Evolutionary conservation across 176 grass and related monocot species (phyloP), one percentile per base, ranked within the genome.

Genomic region (Canna indica): DNA sequence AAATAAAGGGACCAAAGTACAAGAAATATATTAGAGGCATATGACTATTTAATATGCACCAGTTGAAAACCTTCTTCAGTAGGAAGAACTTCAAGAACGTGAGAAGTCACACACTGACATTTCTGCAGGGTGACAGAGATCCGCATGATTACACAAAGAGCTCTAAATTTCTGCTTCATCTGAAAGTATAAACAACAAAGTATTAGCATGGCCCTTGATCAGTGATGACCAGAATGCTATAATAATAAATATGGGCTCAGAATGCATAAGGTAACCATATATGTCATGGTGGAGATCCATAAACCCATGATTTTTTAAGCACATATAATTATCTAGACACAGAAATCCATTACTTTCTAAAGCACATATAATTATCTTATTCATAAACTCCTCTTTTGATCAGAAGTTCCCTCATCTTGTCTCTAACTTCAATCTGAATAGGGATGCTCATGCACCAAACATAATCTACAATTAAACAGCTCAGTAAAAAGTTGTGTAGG

Each of bases 151-250:
- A 44, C 18, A 44, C 66, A 68, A 68, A 68, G 66, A 45, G n/a
- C 66, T 68, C 36, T 45, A 45, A 68, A 27, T 44, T 68, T 68
- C 36, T 68, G 38, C 24, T 45, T 68, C 66, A 68, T 45, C 66
- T 68, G 66, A 25, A 68, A 68, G 38, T 15, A 28, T 45, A 13
- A 11, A 12, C n/a, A 68, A 68, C 46, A 0, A 68, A 68, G 13
- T 7, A 30, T 68, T 26, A 68, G n/a, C 25, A 68, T 45, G 14
- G 5, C 16, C 17, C 22, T 36, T 38, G 62, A 10, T 36, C 14
- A 36, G 35, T 3, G 35, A 36, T 65, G 33, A 7, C 36, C 20
- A 22, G 33, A 24, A 28, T 44, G 41, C 3, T 45, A 45, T 13
- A 46, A 68, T 10, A 11, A 1, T 59, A 44, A 39, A 67, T 7